Base-by-base conservation (phyloP, 441 rosid genomes). In the Aquilaria agallochum region DNA sequence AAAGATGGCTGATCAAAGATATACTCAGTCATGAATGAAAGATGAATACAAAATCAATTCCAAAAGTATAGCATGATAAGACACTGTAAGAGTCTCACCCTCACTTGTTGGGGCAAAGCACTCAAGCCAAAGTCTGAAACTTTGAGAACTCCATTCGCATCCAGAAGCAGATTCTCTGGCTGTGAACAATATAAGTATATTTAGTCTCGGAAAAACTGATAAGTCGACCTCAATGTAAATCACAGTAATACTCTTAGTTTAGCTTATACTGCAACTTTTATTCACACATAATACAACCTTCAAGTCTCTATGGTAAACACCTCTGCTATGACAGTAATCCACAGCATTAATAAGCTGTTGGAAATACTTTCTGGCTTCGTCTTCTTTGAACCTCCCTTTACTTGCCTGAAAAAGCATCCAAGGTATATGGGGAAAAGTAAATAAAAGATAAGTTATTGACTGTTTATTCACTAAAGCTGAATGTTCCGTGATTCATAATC, bases 101-200 rank as follows among this genome's bases (percentile, higher is more conserved):
- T 88, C 74, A 95, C 96, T 92, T 95, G 99, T 75, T 95, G 98
- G 67, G 98, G 98, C 27, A 95, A 78, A 55, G 99, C 98, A 70
- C 99, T 95, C 72, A 95, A 74, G 58, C 99, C 99, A 78, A 95
- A 95, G 74, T 95, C 99, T 33, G 98, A 95, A 61, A 95, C 91
- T 83, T 85, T 95, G 68, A 95, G 85, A 74, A 63, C 63, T 63
- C 97, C 98, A 66, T 45, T 85, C 50, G 90, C 92, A 88, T 95
- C 98, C 74, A 95, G 74, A 68, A 95, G 83, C 69, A 95, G 79
- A 75, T 95, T 95, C 68, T 95, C 99, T 15, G 98, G 99, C 99
- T 95, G 91, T 61, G 42, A 70, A 30, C 64, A 55, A 58, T 57
- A 77, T 58, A 68, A 13, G 62, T 20, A 67, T 54, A 42, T 36